Evolutionary conservation across 331 rosid genomes (phyloP), one percentile per base, ranked within the genome.

Genomic region (Cydonia oblonga): DNA sequence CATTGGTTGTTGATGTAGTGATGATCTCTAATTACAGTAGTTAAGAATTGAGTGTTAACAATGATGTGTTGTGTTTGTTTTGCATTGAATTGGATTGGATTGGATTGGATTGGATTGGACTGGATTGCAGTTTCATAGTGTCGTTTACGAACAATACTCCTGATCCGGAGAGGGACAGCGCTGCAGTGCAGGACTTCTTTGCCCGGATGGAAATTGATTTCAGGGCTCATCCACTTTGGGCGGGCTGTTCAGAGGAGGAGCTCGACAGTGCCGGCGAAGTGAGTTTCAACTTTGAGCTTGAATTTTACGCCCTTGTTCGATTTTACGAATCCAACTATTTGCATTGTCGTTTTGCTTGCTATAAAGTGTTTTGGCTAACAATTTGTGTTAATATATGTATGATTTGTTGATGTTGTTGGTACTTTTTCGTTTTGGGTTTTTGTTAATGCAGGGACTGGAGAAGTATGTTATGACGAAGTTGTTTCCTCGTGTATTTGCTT

Each of bases 391-490:
- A n/a, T n/a, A n/a, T n/a, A n/a, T n/a, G n/a, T n/a, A n/a, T n/a
- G n/a, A n/a, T n/a, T n/a, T n/a, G n/a, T n/a, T n/a, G n/a, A n/a
- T n/a, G n/a, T n/a, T n/a, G n/a, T n/a, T n/a, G 63, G 67, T 85
- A 74, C 53, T 52, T 68, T 78, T 72, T 64, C 66, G 24, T 59
- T 63, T 22, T 67, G 69, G 61, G 53, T 78, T 71, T 77, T 63
- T 67, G 35, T 81, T 68, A 67, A 69, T 72, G 58, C 89, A 95
- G 99, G 99, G 99, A 38, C 88, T 95, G 86, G 97, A 95, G 96
- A 95, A 95, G 87, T 95, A 95, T 88, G 97, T 95, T 77, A 91
- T 91, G 99, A 95, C 99, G 6, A 95, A 95, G 88, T 84, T 95
- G 76, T 95, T 87, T 86, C 64, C 96, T 74, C 97, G 88, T 49